A percentile compares a stretch with the other conserved stretches of the same genome.
Evolutionary conservation across 805 yeast species (phyloP).

Genomic region (Kregervanrija pseudodelftensis): DNA sequence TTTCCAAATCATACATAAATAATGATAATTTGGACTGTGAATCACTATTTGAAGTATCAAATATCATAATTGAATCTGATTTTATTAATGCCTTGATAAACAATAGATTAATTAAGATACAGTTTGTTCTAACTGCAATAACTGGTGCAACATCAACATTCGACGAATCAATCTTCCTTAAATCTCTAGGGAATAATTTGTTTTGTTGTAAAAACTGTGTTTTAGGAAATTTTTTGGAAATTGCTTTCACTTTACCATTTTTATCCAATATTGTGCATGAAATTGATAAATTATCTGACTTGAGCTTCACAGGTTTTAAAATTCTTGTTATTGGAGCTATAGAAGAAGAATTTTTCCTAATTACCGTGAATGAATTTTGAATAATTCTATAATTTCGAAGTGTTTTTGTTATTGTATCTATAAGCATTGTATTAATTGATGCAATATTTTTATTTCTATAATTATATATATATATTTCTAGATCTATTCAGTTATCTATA

Average conservation of each 20-base stretch:
- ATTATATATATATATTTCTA: too few relatives aligned
- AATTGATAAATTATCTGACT: constrained; percentile 44
- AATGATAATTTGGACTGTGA: constrained; percentile 67
- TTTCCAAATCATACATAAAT: constrained; percentile 78
- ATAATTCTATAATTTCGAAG: too few relatives aligned
- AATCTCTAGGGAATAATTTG: constrained; percentile 76
- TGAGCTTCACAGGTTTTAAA: too few relatives aligned
- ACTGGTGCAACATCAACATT: constrained; percentile 81
- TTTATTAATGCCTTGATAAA: constrained; percentile 89
- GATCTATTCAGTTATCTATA: too few relatives aligned
- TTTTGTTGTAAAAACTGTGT: constrained; percentile 64
- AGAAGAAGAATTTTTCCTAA: too few relatives aligned
- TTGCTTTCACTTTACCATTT: constrained; percentile 60
- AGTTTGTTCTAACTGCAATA: constrained; percentile 68
- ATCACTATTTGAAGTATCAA: constrained; percentile 61
- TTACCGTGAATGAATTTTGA: too few relatives aligned
- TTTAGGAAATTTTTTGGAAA: constrained; percentile 68
- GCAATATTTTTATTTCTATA: too few relatives aligned
- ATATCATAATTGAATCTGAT: constrained; percentile 69
- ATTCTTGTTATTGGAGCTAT: too few relatives aligned
- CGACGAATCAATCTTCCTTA: constrained; percentile 73
- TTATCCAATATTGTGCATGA: constrained; percentile 77
- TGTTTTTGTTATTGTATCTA: too few relatives aligned
- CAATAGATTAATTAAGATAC: constrained; percentile 74
- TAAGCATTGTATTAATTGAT: too few relatives aligned